Evolutionary conservation across 2,329 filamentous ascomycete species (phyloP), one percentile per base, ranked within the genome.

Genomic region (Talaromyces sp.): DNA sequence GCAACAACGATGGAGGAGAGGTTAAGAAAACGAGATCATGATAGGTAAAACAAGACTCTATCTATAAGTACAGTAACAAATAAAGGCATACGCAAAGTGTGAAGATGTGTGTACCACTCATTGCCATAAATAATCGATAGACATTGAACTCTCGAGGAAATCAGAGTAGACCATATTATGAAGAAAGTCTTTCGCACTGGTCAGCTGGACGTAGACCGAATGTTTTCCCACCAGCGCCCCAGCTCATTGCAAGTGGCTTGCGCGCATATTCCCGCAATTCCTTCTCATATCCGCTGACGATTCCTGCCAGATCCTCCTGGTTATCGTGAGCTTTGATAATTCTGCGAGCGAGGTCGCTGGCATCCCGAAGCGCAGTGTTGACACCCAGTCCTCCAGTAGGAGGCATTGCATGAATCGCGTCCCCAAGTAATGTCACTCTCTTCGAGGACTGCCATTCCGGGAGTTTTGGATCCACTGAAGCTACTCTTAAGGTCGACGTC

Each of bases 371-470:
- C 27, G 81, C 80, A 0, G 80, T 82, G 60, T 81, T 82, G 1
- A 80, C 81, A 16, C 81, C 81, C 58, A 79, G 77, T 0, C 78
- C 81, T 19, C 80, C 80, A 3, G 78, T 79, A 1, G 81, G 81
- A 1, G 79, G 79, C 79, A 82, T 82, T 1, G 76, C 73, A 69
- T 82, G 81, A 3, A 78, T 77, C 1, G 81, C 78, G 64, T 82
- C 81, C 10, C 81, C 81, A 24, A 82, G 73, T 2, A 82, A 65
- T 0, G 80, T 81, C 1, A 82, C 77, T 14, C 68, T 68, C 8
- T 67, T 52, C 22, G 71, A 72, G 16, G 75, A 67, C 48, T 70
- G 56, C 76, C 76, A 78, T 0, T 70, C 65, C 3, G 73, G 71
- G 13, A 79, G 72, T 1, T 74, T 71, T 13, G 72, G 74, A 16